phyloP scores from a whole-genome alignment of 345 rosid genomes.

The Linum lewisii region DNA sequence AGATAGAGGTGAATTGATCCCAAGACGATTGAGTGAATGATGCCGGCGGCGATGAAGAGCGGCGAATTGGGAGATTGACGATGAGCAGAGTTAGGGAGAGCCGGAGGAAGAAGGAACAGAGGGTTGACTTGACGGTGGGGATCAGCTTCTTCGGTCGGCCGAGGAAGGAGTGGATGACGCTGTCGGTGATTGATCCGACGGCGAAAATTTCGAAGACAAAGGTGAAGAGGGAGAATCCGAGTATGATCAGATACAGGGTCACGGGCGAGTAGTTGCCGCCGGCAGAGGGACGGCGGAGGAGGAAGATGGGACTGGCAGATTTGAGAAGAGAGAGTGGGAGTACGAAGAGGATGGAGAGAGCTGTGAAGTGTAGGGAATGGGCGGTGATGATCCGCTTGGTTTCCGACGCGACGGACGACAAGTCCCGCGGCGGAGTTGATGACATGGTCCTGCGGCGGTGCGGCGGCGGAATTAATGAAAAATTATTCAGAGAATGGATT shows the following conservation, averaged over 20 bases:
- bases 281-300: too few relatives aligned
- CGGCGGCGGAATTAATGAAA: too few relatives aligned
- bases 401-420: conserved; percentile 35
- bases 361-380: conserved; percentile 81
- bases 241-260: too few relatives aligned
- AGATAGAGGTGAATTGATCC: conserved; percentile 19
- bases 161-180: conserved; percentile 59
- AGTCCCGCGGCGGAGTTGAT: conserved; percentile 17
- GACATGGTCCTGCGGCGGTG: too few relatives aligned
- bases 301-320: too few relatives aligned
- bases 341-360: conserved; percentile 73
- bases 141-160: conserved; percentile 69
- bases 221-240: conserved; percentile 23
- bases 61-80: conserved; percentile 30
- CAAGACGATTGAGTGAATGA: conserved; percentile 11
- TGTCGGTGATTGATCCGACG: conserved; percentile 50
- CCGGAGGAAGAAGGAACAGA: conserved; percentile 44
- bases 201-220: conserved; percentile 34
- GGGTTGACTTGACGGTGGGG: conserved; percentile 45
- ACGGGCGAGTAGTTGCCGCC: too few relatives aligned
- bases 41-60: conserved; percentile 11
- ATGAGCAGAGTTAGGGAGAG: conserved; percentile 31
- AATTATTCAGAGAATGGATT: too few relatives aligned
- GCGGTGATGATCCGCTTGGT: conserved; percentile 56
- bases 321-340: conserved; percentile 61